Percentiles rank a stretch among this genome's conserved stretches.
phyloP scores from a whole-genome alignment of 345 rosid species.

The Aegle marmelos region DNA sequence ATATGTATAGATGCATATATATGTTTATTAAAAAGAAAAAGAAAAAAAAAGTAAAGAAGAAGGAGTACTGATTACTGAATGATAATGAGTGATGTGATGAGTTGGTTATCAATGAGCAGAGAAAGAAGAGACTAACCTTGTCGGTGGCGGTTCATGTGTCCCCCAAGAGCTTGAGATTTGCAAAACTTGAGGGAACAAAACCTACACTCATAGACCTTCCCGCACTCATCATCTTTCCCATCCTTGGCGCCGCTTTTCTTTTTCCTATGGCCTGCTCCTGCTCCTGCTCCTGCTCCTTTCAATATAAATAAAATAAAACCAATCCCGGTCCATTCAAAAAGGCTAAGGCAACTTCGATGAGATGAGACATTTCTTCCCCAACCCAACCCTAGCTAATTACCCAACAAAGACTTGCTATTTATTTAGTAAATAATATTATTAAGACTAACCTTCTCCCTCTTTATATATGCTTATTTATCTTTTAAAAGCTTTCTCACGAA shows the following conservation, averaged over 20 bases:
- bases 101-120: not conserved
- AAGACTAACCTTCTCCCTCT: no score
- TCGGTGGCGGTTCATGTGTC: conserved; percentile 99
- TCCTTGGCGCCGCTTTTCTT: conserved; percentile 69
- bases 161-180: conserved; percentile 99
- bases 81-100: not conserved
- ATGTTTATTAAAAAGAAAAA: no score
- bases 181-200: conserved; percentile 99
- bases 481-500: not conserved
- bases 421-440: no score
- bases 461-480: no score
- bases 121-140: conserved; percentile 56
- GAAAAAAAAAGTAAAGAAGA: not conserved
- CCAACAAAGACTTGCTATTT: no score
- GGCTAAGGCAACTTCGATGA: conserved; percentile 38
- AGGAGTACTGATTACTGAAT: not conserved
- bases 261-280: conserved; percentile 39
- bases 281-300: not conserved
- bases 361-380: conserved; percentile 33
- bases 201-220: conserved; percentile 93
- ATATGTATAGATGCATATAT: no score
- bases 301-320: not conserved
- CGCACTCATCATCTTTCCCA: conserved; percentile 87
- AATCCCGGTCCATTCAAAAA: conserved; percentile 22
- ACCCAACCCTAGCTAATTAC: no score